Evolutionary conservation across 2,329 filamentous ascomycete genomes (phyloP).

Genomic region (Neofusicoccum sp.): DNA sequence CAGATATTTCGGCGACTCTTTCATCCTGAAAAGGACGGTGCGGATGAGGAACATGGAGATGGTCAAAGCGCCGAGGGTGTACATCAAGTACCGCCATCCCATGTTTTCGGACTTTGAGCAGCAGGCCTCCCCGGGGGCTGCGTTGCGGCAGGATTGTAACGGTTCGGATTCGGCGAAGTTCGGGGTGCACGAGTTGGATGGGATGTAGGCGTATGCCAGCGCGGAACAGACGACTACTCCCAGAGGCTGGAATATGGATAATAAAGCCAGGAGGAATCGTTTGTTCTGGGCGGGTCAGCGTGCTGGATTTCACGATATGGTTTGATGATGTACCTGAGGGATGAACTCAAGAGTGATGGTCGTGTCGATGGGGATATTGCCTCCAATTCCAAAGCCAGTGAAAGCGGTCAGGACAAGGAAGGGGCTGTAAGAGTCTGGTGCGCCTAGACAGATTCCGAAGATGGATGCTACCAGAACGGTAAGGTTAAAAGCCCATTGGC

Average conservation of each 20-base stretch:
- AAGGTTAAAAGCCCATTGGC: conserved; percentile 58
- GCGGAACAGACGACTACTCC: conserved; percentile 53
- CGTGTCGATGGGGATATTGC: conserved; percentile 57
- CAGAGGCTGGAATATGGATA: conserved; percentile 57
- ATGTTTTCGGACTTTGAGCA: conserved; percentile 41
- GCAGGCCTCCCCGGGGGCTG: conserved; percentile 32
- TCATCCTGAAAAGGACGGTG: conserved; percentile 54
- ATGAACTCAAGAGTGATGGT: conserved; percentile 58
- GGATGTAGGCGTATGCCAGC: conserved; percentile 55
- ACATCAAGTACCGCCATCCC: conserved; percentile 47
- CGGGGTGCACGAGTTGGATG: conserved; percentile 50
- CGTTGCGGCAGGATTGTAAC: conserved; percentile 46
- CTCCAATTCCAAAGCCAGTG: conserved; percentile 53
- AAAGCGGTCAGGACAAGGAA: conserved; percentile 56
- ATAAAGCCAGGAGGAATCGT: conserved; percentile 52
- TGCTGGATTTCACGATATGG: not conserved
- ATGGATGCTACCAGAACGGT: conserved; percentile 55
- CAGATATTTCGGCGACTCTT: conserved; percentile 61
- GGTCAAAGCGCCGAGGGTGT: conserved; percentile 41
- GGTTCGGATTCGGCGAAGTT: conserved; percentile 48
- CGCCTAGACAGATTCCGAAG: conserved; percentile 54
- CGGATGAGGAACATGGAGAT: conserved; percentile 51
- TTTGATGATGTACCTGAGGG: conserved; percentile 30
- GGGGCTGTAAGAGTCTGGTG: conserved; percentile 49
- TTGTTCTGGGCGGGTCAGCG: conserved; percentile 37